Base-by-base conservation (phyloP, 2,329 filamentous ascomycete genomes). In the Xylariaceae sp. region DNA sequence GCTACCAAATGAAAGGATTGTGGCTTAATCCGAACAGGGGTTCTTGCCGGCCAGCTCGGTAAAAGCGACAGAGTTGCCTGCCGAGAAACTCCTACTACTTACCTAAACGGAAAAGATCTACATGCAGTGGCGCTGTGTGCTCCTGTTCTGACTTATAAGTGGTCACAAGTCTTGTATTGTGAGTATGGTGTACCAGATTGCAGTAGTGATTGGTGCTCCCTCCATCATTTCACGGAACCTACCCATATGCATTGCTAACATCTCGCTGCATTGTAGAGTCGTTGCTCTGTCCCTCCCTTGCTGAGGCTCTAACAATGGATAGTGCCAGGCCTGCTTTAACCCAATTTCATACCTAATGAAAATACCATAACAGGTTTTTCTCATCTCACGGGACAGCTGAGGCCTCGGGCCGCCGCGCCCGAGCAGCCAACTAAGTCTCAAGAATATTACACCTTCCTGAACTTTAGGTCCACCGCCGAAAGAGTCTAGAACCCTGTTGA, bases 401-500 rank as follows among this genome's bases (percentile, higher is more conserved):
- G n/a, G 26, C 11, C 24, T 56, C 56, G 56, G 56, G 26, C 56
- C 56, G 56, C 45, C 23, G 7, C 51, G 39, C 40, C 56, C 56
- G 56, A 56, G 40, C 45, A 28, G 33, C 36, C 55, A 45, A 49
- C 39, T 37, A 49, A 6, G 37, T 6, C 17, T 19, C 36, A 6
- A 24, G 8, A 31, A 21, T 23, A 16, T 26, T 29, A 34, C 49
- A 19, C 21, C 26, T 39, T 16, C 23, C 34, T 28, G 7, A 19
- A 17, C 29, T 34, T 21, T 28, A 6, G 29, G 24, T 19, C 49
- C 51, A 55, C 51, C 14, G 4, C 55, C 5, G 17, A 45, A n/a
- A 7, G 26, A 54, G 45, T 50, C 40, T 54, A 43, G 56, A 58
- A 46, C 50, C 45, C 37, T 54, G 45, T 24, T 29, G 39, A 5